Conservation (phyloP, 2,329 filamentous ascomycete genomes). For the Curvularia spicifera region DNA sequence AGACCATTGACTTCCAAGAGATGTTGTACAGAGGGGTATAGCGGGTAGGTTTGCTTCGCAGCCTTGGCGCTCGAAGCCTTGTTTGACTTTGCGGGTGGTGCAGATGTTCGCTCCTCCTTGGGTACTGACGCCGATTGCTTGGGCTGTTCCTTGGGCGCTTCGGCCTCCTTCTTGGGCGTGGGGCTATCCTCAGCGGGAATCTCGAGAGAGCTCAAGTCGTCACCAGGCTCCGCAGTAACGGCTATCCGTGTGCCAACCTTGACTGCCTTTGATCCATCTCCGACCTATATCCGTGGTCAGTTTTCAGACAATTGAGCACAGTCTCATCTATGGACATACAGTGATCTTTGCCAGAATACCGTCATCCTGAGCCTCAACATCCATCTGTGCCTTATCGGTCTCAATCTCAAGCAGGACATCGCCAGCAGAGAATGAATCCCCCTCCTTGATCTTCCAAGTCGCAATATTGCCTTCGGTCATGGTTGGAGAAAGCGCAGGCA, state of each 20-base stretch:
- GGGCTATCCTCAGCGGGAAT: slow-evolving; percentile 71
- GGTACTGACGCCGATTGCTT: slow-evolving; percentile 37
- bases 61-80: slow-evolving; percentile 53
- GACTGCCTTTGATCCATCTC: slow-evolving; percentile 76
- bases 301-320: neutral
- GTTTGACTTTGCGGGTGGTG: slow-evolving; percentile 43
- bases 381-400: slow-evolving; percentile 94
- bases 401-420: slow-evolving; percentile 92
- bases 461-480: slow-evolving; percentile 95
- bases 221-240: slow-evolving; percentile 79
- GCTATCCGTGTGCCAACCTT: slow-evolving; percentile 82
- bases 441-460: slow-evolving; percentile 85
- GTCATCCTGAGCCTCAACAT: slow-evolving; percentile 91
- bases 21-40: slow-evolving; percentile 82
- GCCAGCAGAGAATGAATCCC: slow-evolving; percentile 79
- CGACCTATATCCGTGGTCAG: slow-evolving; percentile 51
- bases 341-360: slow-evolving; percentile 85
- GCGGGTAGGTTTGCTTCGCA: slow-evolving; percentile 71
- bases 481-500: slow-evolving; percentile 89
- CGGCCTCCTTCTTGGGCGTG: slow-evolving; percentile 49
- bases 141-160: slow-evolving; percentile 43
- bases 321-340: slow-evolving; percentile 38
- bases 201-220: slow-evolving; percentile 76
- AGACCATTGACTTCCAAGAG: slow-evolving; percentile 82
- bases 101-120: slow-evolving; percentile 46